These are phyloP conservation scores for Carex parvula DNA, from an alignment of 176 grass and related monocot genomes.

Conservation along the genomic window DNA sequence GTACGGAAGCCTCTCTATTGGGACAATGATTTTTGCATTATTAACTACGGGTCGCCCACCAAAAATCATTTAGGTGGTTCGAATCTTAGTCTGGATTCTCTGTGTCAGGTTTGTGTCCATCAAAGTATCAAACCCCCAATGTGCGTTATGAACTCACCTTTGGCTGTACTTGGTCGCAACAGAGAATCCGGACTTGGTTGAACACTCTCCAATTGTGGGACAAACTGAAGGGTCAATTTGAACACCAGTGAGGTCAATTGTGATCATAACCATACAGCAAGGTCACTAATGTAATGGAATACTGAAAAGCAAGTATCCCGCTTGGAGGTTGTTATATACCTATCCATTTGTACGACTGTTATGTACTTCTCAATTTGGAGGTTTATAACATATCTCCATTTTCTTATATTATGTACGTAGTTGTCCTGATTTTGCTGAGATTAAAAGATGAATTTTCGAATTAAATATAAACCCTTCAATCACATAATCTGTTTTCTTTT, in stretches of 20 bases:
- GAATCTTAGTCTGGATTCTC: background rate
- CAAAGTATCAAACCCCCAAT: no score
- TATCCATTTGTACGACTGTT: background rate
- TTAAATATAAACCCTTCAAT: no score
- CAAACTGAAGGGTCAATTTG: constrained; percentile 4
- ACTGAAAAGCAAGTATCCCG: background rate
- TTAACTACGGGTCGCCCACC: constrained; percentile 43
- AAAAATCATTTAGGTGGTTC: background rate
- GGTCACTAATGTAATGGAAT: background rate
- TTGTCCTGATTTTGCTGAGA: no score
- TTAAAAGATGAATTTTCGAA: no score
- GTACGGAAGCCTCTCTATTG: constrained; percentile 34
- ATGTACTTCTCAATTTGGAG: background rate
- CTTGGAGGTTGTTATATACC: background rate
- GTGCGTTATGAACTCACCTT: background rate
- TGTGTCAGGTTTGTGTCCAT: background rate
- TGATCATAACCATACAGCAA: background rate
- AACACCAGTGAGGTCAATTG: background rate
- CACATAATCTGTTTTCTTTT: no score
- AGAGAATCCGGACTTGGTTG: background rate
- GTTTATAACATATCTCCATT: background rate
- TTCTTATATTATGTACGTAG: no score
- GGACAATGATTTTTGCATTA: constrained; percentile 61
- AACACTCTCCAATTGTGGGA: background rate
- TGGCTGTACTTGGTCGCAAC: background rate